Percentiles rank a stretch among this genome's conserved stretches.
Evolutionary conservation across 768 basidiomycete species (phyloP).

Genomic region (Calocera cornea): DNA sequence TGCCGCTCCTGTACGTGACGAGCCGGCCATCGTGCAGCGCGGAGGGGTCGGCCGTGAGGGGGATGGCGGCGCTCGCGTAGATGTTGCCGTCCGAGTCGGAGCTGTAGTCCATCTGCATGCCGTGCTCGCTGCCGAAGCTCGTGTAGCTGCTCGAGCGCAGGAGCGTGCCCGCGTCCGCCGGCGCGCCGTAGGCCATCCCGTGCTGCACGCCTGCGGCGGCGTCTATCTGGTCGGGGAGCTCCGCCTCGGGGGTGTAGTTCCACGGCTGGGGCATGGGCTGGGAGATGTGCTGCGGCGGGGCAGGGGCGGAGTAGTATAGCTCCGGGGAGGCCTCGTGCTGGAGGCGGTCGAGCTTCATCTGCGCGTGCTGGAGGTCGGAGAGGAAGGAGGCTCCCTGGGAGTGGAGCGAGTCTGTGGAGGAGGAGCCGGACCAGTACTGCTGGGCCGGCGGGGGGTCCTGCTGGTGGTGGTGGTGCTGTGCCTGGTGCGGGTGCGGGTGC

Average conservation of each 20-base stretch:
- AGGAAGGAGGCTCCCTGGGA: conserved; percentile 44
- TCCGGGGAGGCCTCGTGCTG: conserved; percentile 14
- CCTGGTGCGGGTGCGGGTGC: no score
- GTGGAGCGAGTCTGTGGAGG: conserved; percentile 22
- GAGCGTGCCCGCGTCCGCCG: background rate
- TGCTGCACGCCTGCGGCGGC: background rate
- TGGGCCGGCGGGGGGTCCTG: background rate
- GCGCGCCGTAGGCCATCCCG: background rate
- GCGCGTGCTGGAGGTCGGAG: conserved; percentile 56
- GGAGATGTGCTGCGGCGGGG: conserved; percentile 15
- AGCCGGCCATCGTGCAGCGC: conserved; percentile 22
- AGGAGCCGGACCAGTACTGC: conserved; percentile 24
- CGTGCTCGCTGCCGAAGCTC: background rate
- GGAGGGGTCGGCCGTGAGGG: conserved; percentile 27
- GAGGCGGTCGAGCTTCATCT: conserved; percentile 21
- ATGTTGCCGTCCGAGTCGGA: background rate
- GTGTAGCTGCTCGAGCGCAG: background rate
- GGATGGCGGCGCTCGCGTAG: conserved; percentile 11
- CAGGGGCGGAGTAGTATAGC: conserved; percentile 4
- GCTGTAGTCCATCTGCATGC: background rate
- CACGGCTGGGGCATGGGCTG: conserved; percentile 1
- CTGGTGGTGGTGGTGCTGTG: background rate
- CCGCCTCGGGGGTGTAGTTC: conserved; percentile 1
- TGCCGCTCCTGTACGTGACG: background rate
- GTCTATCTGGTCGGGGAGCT: background rate